A percentile compares a stretch with the other conserved stretches of the same genome.
phyloP scores from a whole-genome alignment of 2,329 filamentous ascomycete species.

The Fusarium secorum region DNA sequence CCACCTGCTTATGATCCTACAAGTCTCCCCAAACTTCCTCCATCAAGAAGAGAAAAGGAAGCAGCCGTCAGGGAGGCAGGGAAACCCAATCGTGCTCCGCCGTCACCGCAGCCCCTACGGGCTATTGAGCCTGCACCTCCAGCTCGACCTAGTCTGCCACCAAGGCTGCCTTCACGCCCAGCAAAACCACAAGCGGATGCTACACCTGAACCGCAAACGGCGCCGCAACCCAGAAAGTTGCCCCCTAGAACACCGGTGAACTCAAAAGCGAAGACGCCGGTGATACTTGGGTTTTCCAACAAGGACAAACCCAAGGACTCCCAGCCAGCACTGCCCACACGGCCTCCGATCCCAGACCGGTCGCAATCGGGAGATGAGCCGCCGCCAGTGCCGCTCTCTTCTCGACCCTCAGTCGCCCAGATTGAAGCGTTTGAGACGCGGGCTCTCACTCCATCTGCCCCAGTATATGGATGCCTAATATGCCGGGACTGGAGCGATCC shows the following conservation, averaged over 20 bases:
- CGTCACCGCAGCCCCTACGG: constrained; percentile 20
- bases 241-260: constrained; percentile 24
- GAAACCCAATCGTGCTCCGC: constrained; percentile 22
- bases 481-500: constrained; percentile 89
- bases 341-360: constrained; percentile 28
- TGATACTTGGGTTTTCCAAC: constrained; percentile 29
- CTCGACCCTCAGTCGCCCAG: constrained; percentile 61
- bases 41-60: constrained; percentile 62
- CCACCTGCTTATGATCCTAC: constrained; percentile 64
- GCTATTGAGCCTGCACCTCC: constrained; percentile 43
- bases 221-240: constrained; percentile 25
- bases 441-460: constrained; percentile 36
- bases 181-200: constrained; percentile 40
- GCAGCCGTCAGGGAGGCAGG: constrained; percentile 41
- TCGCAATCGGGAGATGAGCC: constrained; percentile 49
- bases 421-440: constrained; percentile 55
- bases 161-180: constrained; percentile 60
- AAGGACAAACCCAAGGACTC: constrained; percentile 14
- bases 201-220: constrained; percentile 12
- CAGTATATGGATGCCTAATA: constrained; percentile 67
- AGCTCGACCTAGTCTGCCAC: constrained; percentile 55
- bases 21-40: constrained; percentile 66
- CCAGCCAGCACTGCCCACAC: constrained; percentile 18
- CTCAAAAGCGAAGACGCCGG: constrained; percentile 22
- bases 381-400: constrained; percentile 61